Base-by-base conservation (phyloP, 2,329 filamentous ascomycete species). In the Hypoxylon sp. region DNA sequence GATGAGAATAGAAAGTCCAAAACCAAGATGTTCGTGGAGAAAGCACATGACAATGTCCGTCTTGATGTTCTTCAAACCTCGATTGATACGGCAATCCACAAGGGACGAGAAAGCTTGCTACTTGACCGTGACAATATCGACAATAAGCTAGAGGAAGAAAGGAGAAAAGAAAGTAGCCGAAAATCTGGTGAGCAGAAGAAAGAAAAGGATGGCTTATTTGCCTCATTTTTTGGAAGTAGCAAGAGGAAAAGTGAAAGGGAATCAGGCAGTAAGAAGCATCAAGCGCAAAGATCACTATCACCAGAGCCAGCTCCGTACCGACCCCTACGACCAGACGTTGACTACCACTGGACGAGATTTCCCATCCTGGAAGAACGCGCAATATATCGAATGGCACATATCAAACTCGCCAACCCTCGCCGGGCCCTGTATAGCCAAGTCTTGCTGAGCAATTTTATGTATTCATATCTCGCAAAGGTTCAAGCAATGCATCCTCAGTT, bases 401-500 rank as follows among this genome's bases (percentile, higher is more conserved):
- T 98, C 82, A 99, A 99, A 81, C 88, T 99, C 68, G 96, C 96
- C n/a, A 98, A 99, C 78, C 96, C 96, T 39, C 91, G 95, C 48
- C 91, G 96, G 62, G 92, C 95, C 44, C 83, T 99, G 57, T 92
- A 97, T 77, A 98, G 95, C 67, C 96, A 99, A 80, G 96, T 99
- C 22, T 85, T 99, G 66, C 87, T 99, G 73, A 98, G 94, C 81
- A 99, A 99, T 80, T 99, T 99, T 81, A 99, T 99, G 96, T 99
- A 99, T 83, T 96, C 94, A 63, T 99, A 99, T 79, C 87, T 99
- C 71, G 96, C 96, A 69, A 99, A 98, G 80, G 96, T 99, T 50
- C 96, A 99, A 81, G 94, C 97, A 76, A 98, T 98, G 93, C 96
- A 99, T 80, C 96, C 96, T 47, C 93, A 97, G 77, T 93, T 98